phyloP scores from a whole-genome alignment of 2,329 filamentous ascomycete genomes.

The Aspergillus sp. region DNA sequence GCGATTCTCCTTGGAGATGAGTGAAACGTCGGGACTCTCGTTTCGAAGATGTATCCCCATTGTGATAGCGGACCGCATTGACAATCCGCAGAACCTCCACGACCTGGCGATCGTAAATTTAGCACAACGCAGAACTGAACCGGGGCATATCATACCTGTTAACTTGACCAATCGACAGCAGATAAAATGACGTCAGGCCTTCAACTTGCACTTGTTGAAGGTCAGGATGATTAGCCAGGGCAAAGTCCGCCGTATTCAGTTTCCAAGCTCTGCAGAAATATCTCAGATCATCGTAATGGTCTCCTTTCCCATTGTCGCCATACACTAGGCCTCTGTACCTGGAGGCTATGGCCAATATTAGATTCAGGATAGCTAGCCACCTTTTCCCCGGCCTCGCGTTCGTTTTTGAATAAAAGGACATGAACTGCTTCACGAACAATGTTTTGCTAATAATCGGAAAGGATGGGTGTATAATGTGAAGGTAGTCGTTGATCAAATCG shows the following conservation, averaged over 20 bases:
- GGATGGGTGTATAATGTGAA: neutral
- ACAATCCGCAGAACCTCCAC: neutral
- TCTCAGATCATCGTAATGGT: neutral
- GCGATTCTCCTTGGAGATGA: neutral
- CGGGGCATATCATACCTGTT: neutral
- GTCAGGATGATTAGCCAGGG: neutral
- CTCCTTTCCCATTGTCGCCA: neutral
- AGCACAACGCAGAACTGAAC: neutral
- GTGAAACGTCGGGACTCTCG: neutral
- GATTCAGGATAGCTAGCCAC: neutral
- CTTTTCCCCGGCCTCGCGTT: neutral
- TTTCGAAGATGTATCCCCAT: neutral
- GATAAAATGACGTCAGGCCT: neutral
- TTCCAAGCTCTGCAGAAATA: neutral
- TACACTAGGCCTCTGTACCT: neutral
- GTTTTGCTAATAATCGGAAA: neutral
- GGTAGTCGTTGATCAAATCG: neutral
- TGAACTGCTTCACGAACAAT: neutral
- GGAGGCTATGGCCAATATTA: neutral
- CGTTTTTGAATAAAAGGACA: neutral
- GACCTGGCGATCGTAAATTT: neutral
- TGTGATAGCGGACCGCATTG: neutral
- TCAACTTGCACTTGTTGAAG: neutral
- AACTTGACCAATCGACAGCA: neutral
- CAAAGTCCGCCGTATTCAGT: neutral